phyloP scores from a whole-genome alignment of 768 basidiomycete genomes.

The Lentinula edodes region DNA sequence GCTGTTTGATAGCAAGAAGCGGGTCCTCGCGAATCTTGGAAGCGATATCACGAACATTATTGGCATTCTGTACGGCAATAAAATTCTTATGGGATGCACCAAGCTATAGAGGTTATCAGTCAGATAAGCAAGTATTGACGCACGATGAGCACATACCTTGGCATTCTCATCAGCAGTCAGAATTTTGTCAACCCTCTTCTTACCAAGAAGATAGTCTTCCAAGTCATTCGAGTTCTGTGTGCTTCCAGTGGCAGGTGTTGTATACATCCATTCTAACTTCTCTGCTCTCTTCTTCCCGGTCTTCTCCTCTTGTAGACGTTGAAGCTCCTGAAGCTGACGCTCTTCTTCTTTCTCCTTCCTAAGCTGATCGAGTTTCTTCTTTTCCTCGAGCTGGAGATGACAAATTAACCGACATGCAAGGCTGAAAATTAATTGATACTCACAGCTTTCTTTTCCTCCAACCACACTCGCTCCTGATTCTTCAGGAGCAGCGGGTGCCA shows the following conservation, averaged over 20 bases:
- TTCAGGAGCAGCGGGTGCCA: conserved; percentile 98
- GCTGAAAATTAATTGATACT: conserved; percentile 22
- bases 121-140: not conserved
- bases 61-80: conserved; percentile 93
- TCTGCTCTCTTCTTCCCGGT: conserved; percentile 93
- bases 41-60: conserved; percentile 80
- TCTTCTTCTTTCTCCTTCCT: conserved; percentile 98
- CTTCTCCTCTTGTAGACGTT: conserved; percentile 90
- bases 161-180: conserved; percentile 89
- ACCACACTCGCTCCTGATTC: conserved; percentile 99
- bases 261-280: conserved; percentile 99
- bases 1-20: conserved; percentile 94
- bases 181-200: conserved; percentile 97
- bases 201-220: conserved; percentile 95
- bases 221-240: conserved; percentile 84
- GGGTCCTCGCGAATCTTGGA: conserved; percentile 97
- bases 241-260: conserved; percentile 92
- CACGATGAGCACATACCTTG: conserved; percentile 43
- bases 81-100: conserved; percentile 89
- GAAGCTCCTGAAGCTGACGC: conserved; percentile 91
- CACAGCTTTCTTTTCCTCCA: conserved; percentile 95
- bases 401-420: conserved; percentile 2
- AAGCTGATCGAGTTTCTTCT: conserved; percentile 95
- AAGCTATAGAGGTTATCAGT: conserved; percentile 37
- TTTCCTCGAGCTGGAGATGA: conserved; percentile 81